phyloP scores from a whole-genome alignment of 345 rosid genomes.

The Lumnitzera littorea region DNA sequence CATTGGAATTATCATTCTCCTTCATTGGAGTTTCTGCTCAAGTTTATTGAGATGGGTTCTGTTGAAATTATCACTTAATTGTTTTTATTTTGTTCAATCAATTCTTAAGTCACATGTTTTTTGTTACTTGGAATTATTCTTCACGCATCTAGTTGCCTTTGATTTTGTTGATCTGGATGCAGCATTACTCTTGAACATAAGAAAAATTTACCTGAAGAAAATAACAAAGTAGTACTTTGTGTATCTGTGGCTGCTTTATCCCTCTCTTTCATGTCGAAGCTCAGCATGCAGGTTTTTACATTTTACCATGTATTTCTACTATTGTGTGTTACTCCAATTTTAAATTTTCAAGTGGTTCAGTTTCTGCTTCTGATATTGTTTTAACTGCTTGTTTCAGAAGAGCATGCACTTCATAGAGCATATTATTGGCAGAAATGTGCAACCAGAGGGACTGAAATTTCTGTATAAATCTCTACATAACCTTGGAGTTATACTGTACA shows the following conservation, averaged over 20 bases:
- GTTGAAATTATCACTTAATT: too few relatives aligned
- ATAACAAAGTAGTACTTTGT: constrained; percentile 31
- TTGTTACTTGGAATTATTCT: too few relatives aligned
- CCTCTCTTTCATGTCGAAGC: constrained; percentile 49
- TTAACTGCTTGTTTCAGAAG: constrained; percentile 44
- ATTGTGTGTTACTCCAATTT: background rate
- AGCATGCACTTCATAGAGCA: constrained; percentile 35
- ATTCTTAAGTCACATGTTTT: too few relatives aligned
- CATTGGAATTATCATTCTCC: too few relatives aligned
- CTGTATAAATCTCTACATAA: constrained; percentile 52
- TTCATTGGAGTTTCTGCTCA: too few relatives aligned
- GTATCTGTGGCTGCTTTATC: constrained; percentile 66
- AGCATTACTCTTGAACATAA: constrained; percentile 41
- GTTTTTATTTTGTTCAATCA: too few relatives aligned
- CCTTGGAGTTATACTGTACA: constrained; percentile 57
- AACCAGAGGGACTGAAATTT: constrained; percentile 56
- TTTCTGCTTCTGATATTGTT: constrained; percentile 8
- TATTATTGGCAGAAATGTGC: constrained; percentile 59
- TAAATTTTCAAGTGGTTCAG: background rate
- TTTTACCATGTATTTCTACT: constrained; percentile 8
- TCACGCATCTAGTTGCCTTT: background rate
- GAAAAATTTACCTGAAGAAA: constrained; percentile 35
- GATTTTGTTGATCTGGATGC: constrained; percentile 12
- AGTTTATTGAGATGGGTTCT: too few relatives aligned
- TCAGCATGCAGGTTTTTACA: constrained; percentile 44